A percentile compares a stretch with the other conserved stretches of the same genome.
Evolutionary conservation across 2,329 filamentous ascomycete species (phyloP).

Genomic region (Paraconiothyrium brasiliense): DNA sequence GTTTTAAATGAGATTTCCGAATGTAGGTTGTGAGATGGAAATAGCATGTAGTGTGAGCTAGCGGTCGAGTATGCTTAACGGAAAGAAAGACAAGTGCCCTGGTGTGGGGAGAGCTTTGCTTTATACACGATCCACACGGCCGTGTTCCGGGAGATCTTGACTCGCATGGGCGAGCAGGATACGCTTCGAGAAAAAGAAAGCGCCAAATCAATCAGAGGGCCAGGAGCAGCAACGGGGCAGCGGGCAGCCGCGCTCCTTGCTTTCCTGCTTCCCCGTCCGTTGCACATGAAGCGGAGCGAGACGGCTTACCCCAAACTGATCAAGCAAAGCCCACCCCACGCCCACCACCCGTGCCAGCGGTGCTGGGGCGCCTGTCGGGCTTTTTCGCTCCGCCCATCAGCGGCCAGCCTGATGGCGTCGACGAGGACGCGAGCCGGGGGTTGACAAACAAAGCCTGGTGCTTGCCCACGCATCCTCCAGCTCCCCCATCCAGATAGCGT

Average conservation of each 20-base stretch:
- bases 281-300: conserved; percentile 36
- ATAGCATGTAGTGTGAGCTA: conserved; percentile 19
- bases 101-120: conserved; percentile 29
- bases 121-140: conserved; percentile 39
- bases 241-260: conserved; percentile 46
- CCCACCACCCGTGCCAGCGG: conserved; percentile 27
- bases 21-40: conserved; percentile 12
- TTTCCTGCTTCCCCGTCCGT: conserved; percentile 35
- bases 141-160: conserved; percentile 28
- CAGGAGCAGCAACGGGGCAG: conserved; percentile 36
- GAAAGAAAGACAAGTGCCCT: conserved; percentile 20
- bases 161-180: conserved; percentile 36
- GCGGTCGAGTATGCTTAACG: conserved; percentile 12
- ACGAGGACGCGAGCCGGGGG: conserved; percentile 10
- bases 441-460: conserved; percentile 18
- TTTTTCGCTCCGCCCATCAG: conserved; percentile 27
- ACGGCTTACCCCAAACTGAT: conserved; percentile 21
- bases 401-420: conserved; percentile 11
- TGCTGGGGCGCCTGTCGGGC: conserved; percentile 29
- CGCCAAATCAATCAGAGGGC: conserved; percentile 23
- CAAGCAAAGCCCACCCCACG: conserved; percentile 44
- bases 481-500: conserved; percentile 10
- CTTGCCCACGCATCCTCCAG: conserved; percentile 18
- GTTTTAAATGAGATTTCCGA: conserved; percentile 7
- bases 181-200: conserved; percentile 43